A percentile compares a stretch with the other conserved stretches of the same genome.
phyloP scores from a whole-genome alignment of 169 alveolate species.

The Plasmodium falciparum region DNA sequence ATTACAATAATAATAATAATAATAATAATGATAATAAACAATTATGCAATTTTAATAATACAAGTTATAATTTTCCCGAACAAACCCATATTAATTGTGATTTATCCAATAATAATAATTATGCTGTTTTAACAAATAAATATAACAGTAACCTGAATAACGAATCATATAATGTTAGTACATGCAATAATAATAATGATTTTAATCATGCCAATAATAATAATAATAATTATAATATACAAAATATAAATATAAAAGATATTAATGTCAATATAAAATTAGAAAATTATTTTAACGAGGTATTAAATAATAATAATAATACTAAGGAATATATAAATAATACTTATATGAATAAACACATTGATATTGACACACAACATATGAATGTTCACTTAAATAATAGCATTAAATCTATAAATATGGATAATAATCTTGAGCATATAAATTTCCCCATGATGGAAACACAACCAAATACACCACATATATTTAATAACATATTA shows the following conservation, averaged over 20 bases:
- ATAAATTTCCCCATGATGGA: background rate
- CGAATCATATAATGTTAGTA: no score
- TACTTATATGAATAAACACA: background rate
- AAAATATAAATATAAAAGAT: constrained; percentile 31
- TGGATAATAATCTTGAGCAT: background rate
- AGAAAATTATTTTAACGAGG: constrained; percentile 30
- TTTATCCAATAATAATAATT: no score
- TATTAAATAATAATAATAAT: constrained; percentile 23
- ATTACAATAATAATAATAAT: no score
- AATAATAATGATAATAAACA: no score
- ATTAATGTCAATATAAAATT: constrained; percentile 9
- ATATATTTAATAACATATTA: background rate
- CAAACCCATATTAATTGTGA: no score
- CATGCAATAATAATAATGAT: constrained; percentile 2
- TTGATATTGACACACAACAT: background rate
- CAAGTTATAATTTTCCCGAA: no score
- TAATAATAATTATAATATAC: constrained; percentile 9
- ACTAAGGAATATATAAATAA: constrained; percentile 5
- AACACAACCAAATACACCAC: background rate
- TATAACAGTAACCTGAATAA: no score
- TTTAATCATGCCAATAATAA: constrained; percentile 10
- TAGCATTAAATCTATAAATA: background rate
- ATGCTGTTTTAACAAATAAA: no score
- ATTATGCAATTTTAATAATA: no score
- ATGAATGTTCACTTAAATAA: background rate